These are phyloP conservation scores for Tricholoma flavovirens DNA, from an alignment of 768 basidiomycete genomes.

Conservation along the genomic window DNA sequence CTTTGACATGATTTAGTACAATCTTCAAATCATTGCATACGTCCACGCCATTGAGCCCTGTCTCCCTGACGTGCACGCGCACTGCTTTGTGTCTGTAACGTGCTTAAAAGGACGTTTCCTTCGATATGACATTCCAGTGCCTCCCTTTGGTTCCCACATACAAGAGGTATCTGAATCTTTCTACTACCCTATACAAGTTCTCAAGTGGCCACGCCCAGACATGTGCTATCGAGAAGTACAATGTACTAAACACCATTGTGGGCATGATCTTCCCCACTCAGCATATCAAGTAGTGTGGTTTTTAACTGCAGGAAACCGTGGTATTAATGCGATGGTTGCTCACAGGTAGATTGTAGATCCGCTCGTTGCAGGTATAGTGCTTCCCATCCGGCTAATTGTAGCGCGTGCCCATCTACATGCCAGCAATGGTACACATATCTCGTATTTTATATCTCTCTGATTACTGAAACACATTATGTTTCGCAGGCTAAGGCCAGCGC, in stretches of 20 bases:
- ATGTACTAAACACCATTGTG: slow-evolving; percentile 10
- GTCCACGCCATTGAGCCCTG: neutral
- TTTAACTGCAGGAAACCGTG: neutral
- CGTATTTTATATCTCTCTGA: neutral
- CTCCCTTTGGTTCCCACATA: neutral
- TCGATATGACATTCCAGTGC: neutral
- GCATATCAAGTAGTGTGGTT: slow-evolving; percentile 1
- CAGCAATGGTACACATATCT: slow-evolving; percentile 9
- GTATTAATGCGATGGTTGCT: neutral
- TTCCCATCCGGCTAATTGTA: slow-evolving; percentile 6
- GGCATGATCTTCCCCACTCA: slow-evolving; percentile 8
- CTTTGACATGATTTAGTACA: neutral
- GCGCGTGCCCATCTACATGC: slow-evolving; percentile 7
- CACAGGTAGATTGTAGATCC: slow-evolving; percentile 13
- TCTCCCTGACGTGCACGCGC: neutral
- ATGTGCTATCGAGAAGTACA: slow-evolving; percentile 17
- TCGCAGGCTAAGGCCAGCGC: slow-evolving; percentile 11
- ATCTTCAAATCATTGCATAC: neutral
- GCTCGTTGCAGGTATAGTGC: slow-evolving; percentile 12
- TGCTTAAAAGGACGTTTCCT: neutral
- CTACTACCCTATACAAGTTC: neutral
- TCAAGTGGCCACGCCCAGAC: neutral
- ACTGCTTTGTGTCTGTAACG: neutral
- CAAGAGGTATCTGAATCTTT: neutral
- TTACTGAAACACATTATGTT: neutral